Base-by-base conservation (phyloP, 345 rosid genomes). In the Bruguiera gymnorhiza region DNA sequence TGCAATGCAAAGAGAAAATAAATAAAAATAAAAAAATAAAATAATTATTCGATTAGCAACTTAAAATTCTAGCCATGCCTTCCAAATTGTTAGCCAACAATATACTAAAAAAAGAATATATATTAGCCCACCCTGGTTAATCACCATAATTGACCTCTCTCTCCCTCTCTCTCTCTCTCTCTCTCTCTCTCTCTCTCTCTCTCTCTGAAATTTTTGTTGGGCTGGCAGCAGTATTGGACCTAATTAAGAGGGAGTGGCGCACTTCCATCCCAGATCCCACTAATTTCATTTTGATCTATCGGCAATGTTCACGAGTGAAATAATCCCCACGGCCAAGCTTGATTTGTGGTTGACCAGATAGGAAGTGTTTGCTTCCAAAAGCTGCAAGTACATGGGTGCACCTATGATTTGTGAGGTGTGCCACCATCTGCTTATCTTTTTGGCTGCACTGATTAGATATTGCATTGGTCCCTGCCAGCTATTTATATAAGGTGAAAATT, bases 111-210 rank as follows among this genome's bases (percentile, higher is more conserved):
- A 57, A 39, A 26, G 0, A 34, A 52, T 36, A 29, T 63, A 37
- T 21, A 20, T 32, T 21, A 53, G 57, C 60, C 65, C 66, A 55
- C 54, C 8, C 67, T 34, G 9, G 27, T 65, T 67, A 11, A 60
- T 54, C 63, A 51, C 54, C 72, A 54, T 70, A 70, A 69, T 61
- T 73, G 81, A 69, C 77, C 61, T 6, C 24, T n/a, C n/a, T n/a
- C n/a, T n/a, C n/a, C n/a, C n/a, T n/a, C n/a, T n/a, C n/a, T n/a
- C n/a, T 1, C 13, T 51, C 36, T 55, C 20, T 9, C 26, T 53
- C 48, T 39, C 8, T 5, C 36, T 30, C 23, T 24, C 24, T 24
- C 13, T 50, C 21, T 55, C 20, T 9, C 26, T 52, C 46, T 39
- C 8, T 5, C 36, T 30, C 19, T 31, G 10, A 39, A 64, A 52